phyloP scores from a whole-genome alignment of 2,329 filamentous ascomycete genomes.

The Cadophora gregata region DNA sequence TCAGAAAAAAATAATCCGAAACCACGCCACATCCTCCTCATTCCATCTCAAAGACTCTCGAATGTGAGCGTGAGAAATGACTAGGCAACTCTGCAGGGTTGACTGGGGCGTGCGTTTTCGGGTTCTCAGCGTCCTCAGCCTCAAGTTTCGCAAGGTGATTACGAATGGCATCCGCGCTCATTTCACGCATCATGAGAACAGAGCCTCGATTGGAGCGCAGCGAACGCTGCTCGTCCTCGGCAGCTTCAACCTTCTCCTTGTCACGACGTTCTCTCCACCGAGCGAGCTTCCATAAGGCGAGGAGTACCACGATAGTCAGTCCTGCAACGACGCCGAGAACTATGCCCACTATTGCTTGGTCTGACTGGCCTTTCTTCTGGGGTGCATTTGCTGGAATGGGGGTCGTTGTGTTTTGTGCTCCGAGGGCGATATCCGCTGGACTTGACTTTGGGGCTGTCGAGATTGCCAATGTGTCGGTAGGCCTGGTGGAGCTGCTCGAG shows the following conservation, averaged over 20 bases:
- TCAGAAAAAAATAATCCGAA: not conserved
- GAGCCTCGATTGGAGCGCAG: slow-evolving; percentile 9
- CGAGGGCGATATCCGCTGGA: not conserved
- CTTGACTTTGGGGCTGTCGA: not conserved
- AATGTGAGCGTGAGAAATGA: slow-evolving; percentile 5
- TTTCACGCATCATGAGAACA: not conserved
- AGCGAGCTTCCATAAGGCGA: not conserved
- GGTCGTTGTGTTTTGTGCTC: not conserved
- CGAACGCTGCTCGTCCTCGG: not conserved
- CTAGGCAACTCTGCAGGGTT: slow-evolving; percentile 1
- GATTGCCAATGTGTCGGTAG: not conserved
- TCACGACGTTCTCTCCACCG: not conserved
- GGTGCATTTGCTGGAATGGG: not conserved
- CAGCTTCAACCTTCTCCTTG: not conserved
- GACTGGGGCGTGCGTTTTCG: not conserved
- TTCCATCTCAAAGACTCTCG: not conserved
- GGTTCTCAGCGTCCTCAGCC: not conserved
- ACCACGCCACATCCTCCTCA: not conserved
- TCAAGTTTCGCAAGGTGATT: not conserved
- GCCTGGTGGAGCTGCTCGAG: not conserved
- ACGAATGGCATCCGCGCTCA: not conserved
- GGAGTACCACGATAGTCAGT: not conserved
- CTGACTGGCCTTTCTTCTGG: not conserved
- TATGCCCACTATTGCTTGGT: not conserved
- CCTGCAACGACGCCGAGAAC: not conserved